Evolutionary conservation across 306 rosid genomes (phyloP), one percentile per base, ranked within the genome.

Genomic region (Hippophae gyantsensis): DNA sequence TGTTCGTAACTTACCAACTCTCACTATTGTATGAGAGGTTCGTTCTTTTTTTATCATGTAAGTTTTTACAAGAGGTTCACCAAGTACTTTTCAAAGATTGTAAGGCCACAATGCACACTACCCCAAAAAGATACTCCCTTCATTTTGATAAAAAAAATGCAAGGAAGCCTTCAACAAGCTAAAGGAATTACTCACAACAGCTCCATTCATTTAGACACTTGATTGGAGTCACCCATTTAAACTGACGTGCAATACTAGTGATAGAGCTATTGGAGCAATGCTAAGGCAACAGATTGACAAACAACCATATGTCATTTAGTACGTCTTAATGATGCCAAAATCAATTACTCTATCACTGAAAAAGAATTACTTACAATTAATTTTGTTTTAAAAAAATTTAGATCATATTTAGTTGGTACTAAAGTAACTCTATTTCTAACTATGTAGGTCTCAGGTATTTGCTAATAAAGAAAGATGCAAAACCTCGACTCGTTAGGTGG

Each of bases 121-220:
- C 12, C 48, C 1, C 64, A 60, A 6, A 46, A 60, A 6, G 43
- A 60, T 1, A 43, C 48, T 27, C 14, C 0, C 0, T 46, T 25
- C 8, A 10, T 23, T 0, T 60, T 60, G 8, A 9, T 0, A 47
- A 25, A 6, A 60, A 2, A 0, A 3, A 26, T 46, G 64, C 42
- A 46, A 47, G 27, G 10, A 1, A 6, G 60, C 60, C 2, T 56
- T 56, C n/a, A 23, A 56, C 7, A 41, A 38, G 23, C 47, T 56
- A 8, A 56, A 56, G 47, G 60, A 38, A 13, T 0, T 40, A 6
- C 23, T 56, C 2, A 41, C 48, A 3, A 7, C 47, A 9, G 5
- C 60, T 9, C 60, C 8, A 56, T 6, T 56, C 13, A 56, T 56
- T 40, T 25, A 56, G 23, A 45, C 60, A 56, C 60, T 25, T 4